Evolutionary conservation across 2,329 filamentous ascomycete genomes (phyloP).

Genomic region (Aureobasidium sp.): DNA sequence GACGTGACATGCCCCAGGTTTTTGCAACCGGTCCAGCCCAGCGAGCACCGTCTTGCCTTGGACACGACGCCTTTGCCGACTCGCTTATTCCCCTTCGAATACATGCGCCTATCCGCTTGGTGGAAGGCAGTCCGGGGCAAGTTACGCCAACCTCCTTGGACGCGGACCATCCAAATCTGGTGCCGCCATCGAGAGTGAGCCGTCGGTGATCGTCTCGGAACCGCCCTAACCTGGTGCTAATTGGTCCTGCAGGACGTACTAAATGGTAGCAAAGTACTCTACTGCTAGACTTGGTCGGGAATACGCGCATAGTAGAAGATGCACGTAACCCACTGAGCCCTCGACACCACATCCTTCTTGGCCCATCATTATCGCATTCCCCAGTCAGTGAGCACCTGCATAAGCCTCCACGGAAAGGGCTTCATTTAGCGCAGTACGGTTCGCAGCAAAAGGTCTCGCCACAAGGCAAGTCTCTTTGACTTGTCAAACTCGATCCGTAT

Average conservation of each 20-base stretch:
- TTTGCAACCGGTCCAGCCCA: background rate
- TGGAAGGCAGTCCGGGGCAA: background rate
- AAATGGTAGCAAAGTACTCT: slow-evolving; percentile 8
- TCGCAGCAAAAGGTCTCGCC: slow-evolving; percentile 15
- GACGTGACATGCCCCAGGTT: slow-evolving; percentile 14
- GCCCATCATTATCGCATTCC: slow-evolving; percentile 7
- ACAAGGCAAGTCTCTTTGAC: slow-evolving; percentile 13
- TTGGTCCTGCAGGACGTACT: slow-evolving; percentile 11
- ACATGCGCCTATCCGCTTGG: background rate
- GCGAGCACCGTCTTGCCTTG: background rate
- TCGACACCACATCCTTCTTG: background rate
- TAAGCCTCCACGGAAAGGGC: slow-evolving; percentile 3
- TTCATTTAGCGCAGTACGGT: slow-evolving; percentile 9
- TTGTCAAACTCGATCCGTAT: background rate
- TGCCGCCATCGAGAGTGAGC: slow-evolving; percentile 1
- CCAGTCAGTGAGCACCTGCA: slow-evolving; percentile 15
- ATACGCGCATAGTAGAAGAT: slow-evolving; percentile 11
- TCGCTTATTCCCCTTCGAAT: background rate
- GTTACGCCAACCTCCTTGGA: slow-evolving; percentile 13
- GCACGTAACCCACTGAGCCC: slow-evolving; percentile 9
- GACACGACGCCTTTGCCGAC: background rate
- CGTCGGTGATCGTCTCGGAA: slow-evolving; percentile 11
- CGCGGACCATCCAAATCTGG: background rate
- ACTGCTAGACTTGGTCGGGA: slow-evolving; percentile 1
- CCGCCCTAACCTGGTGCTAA: slow-evolving; percentile 9